A percentile compares a stretch with the other conserved stretches of the same genome.
phyloP scores from a whole-genome alignment of 2,329 filamentous ascomycete species.

The Botryosphaeria dothidea region DNA sequence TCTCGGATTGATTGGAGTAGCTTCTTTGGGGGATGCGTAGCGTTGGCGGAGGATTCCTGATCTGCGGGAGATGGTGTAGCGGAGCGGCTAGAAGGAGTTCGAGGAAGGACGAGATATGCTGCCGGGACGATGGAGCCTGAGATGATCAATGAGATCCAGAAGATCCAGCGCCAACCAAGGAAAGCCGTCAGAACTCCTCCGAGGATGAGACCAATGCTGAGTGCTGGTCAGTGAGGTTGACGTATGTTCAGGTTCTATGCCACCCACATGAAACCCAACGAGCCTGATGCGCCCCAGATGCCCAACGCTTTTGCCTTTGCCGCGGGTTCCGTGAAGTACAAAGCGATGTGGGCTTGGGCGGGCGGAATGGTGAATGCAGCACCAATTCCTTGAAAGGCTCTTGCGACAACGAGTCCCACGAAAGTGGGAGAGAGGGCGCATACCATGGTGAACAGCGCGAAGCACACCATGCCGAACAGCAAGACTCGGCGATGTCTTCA shows the following conservation, averaged over 20 bases:
- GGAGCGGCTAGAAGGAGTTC: neutral
- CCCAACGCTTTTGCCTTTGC: slow-evolving; percentile 18
- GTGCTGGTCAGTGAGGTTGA: neutral
- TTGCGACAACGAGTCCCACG: slow-evolving; percentile 14
- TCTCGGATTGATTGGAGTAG: slow-evolving; percentile 1
- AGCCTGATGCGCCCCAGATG: slow-evolving; percentile 15
- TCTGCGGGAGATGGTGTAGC: neutral
- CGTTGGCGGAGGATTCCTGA: neutral
- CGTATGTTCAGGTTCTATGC: no score
- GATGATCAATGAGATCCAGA: slow-evolving; percentile 18
- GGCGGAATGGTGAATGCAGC: slow-evolving; percentile 19
- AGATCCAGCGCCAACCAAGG: slow-evolving; percentile 20
- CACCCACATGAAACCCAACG: slow-evolving; percentile 18
- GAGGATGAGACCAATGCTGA: slow-evolving; percentile 18
- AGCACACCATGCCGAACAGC: slow-evolving; percentile 16
- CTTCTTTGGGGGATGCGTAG: neutral
- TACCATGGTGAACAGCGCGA: slow-evolving; percentile 17
- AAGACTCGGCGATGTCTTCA: slow-evolving; percentile 14
- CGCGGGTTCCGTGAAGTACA: slow-evolving; percentile 14
- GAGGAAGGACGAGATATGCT: slow-evolving; percentile 16
- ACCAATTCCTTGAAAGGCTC: slow-evolving; percentile 20
- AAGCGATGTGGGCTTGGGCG: slow-evolving; percentile 16
- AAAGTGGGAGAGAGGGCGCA: slow-evolving; percentile 17
- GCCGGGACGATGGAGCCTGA: slow-evolving; percentile 13
- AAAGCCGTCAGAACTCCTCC: slow-evolving; percentile 19